A percentile compares a stretch with the other conserved stretches of the same genome.
Evolutionary conservation across 176 grass and related monocot species (phyloP).

Genomic region (Oryza meyeriana): DNA sequence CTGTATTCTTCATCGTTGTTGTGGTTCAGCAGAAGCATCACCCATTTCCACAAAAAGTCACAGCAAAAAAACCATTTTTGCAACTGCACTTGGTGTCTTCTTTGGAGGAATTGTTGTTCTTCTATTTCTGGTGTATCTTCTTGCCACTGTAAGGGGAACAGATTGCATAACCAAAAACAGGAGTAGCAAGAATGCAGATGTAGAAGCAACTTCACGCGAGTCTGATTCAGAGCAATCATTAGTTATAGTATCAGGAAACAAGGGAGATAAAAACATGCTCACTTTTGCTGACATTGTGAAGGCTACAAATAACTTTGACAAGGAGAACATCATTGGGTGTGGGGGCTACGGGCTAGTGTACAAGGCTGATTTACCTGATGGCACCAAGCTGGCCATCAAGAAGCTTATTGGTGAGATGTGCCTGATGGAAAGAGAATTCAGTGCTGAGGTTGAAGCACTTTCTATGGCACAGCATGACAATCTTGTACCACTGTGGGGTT

Average conservation of each 20-base stretch:
- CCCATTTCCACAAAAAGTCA: background rate
- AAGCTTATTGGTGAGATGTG: conserved; percentile 55
- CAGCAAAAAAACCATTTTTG: conserved; percentile 10
- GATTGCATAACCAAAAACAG: background rate
- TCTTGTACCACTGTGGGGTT: conserved; percentile 61
- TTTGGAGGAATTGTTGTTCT: conserved; percentile 21
- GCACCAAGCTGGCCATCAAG: conserved; percentile 59
- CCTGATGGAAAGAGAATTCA: conserved; percentile 60
- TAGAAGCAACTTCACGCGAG: background rate
- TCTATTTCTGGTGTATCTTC: background rate
- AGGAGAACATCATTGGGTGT: conserved; percentile 63
- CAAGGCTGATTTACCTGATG: conserved; percentile 49
- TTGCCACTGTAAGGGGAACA: background rate
- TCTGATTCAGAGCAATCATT: conserved; percentile 30
- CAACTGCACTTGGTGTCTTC: conserved; percentile 12
- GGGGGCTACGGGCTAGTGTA: conserved; percentile 68
- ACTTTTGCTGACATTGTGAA: conserved; percentile 51
- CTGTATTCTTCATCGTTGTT: background rate
- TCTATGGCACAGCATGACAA: conserved; percentile 62
- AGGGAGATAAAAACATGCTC: conserved; percentile 25
- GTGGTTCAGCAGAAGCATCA: background rate
- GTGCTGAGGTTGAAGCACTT: conserved; percentile 66
- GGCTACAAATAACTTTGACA: conserved; percentile 63
- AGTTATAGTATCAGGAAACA: conserved; percentile 13
- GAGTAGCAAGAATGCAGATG: background rate